Evolutionary conservation across 202 grass and related monocot species (phyloP).

Genomic region (Schoenoplectus triqueter): DNA sequence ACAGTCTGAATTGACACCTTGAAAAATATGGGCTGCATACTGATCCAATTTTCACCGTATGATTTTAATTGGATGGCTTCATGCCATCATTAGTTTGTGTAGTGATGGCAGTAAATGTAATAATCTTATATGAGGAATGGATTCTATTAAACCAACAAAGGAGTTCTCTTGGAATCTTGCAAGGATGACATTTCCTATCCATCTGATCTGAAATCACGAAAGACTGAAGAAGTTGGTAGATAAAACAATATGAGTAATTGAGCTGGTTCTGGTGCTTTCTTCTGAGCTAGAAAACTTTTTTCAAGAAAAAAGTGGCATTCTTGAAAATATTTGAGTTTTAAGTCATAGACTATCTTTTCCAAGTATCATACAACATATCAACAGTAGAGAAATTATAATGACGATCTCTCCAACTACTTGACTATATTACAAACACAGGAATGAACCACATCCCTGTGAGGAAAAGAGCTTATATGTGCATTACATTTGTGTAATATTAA

Average conservation of each 20-base stretch:
- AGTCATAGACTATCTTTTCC: conserved; percentile 6
- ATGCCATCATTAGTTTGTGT: not conserved
- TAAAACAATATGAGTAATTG: not conserved
- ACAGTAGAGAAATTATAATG: not conserved
- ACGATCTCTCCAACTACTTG: not conserved
- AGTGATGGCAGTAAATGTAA: not conserved
- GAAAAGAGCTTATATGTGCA: conserved; percentile 14
- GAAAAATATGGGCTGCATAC: not conserved
- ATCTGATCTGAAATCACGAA: conserved; percentile 17
- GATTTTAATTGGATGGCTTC: not conserved
- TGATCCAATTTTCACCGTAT: not conserved
- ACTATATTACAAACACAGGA: not conserved
- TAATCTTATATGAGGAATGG: not conserved
- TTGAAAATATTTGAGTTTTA: not conserved
- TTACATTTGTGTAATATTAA: conserved; percentile 23
- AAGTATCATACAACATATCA: not conserved
- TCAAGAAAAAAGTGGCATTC: not conserved
- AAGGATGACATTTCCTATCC: not conserved
- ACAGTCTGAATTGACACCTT: not conserved
- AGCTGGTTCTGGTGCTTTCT: not conserved
- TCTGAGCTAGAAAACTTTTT: not conserved
- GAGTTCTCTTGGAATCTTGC: not conserved
- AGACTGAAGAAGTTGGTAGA: not conserved
- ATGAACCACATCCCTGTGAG: not conserved
- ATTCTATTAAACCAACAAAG: not conserved